A percentile compares a stretch with the other conserved stretches of the same genome.
Evolutionary conservation across 163 green algal genomes (phyloP).

Genomic region (Botryococcus braunii): DNA sequence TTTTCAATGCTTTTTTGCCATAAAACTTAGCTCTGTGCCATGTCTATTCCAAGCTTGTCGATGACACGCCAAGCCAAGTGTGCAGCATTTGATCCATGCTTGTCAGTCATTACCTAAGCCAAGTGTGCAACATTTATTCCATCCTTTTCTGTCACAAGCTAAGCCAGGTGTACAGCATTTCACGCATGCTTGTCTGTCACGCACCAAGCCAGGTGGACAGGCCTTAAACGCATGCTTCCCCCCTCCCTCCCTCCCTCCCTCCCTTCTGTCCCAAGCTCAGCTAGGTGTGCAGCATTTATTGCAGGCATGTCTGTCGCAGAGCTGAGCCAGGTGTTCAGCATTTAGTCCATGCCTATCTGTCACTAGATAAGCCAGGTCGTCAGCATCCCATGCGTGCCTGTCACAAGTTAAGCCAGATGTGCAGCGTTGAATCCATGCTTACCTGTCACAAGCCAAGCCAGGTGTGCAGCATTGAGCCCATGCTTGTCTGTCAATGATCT

Average conservation of each 20-base stretch:
- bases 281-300: not conserved
- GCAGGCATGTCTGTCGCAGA: not conserved
- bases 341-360: too few species aligned
- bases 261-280: not conserved
- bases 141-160: not conserved
- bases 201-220: not conserved
- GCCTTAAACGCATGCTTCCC: not conserved
- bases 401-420: too few species aligned
- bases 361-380: too few species aligned
- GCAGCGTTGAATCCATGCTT: too few species aligned
- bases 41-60: too few species aligned
- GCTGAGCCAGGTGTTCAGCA: not conserved
- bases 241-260: not conserved
- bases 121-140: not conserved
- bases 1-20: too few species aligned
- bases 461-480: too few species aligned
- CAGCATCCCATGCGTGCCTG: too few species aligned
- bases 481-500: too few species aligned
- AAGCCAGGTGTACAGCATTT: not conserved
- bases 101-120: not conserved
- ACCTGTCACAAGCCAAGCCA: too few species aligned
- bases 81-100: not conserved
- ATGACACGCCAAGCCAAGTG: too few species aligned
- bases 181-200: not conserved
- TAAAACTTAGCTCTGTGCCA: too few species aligned